Percentiles rank a stretch among this genome's conserved stretches.
Conservation (phyloP, 2,329 filamentous ascomycete genomes). For the Ilyonectria sp. region DNA sequence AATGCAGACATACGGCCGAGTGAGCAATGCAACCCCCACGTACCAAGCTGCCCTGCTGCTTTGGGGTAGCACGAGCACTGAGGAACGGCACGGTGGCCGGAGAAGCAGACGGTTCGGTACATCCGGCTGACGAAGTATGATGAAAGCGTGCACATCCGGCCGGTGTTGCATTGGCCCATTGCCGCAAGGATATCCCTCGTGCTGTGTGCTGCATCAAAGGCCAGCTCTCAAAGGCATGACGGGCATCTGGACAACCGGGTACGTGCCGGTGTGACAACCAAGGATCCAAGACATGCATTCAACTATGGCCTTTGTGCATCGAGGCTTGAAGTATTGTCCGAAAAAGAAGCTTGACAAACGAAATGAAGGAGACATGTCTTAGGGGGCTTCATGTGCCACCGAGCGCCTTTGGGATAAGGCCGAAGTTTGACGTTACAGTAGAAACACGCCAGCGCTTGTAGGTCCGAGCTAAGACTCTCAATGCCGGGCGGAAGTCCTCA, state of each 20-base stretch:
- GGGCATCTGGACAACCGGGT: constrained; percentile 26
- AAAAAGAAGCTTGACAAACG: background rate
- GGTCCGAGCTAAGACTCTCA: constrained; percentile 9
- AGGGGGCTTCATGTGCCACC: background rate
- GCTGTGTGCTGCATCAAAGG: constrained; percentile 29
- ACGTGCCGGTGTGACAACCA: constrained; percentile 35
- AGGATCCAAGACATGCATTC: constrained; percentile 24
- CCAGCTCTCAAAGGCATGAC: constrained; percentile 26
- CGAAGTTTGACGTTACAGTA: constrained; percentile 5
- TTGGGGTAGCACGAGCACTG: constrained; percentile 4
- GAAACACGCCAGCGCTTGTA: constrained; percentile 14
- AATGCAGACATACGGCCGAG: constrained; percentile 27
- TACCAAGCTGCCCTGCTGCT: constrained; percentile 3
- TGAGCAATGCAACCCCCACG: constrained; percentile 41
- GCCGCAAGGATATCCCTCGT: constrained; percentile 29
- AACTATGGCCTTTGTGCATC: constrained; percentile 16
- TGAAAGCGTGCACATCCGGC: constrained; percentile 31
- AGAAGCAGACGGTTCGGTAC: background rate
- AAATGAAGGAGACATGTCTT: background rate
- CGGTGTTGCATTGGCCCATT: constrained; percentile 20
- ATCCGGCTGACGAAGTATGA: constrained; percentile 25
- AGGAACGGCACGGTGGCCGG: constrained; percentile 17
- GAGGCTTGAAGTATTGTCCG: constrained; percentile 3
- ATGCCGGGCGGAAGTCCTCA: background rate
- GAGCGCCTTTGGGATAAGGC: background rate